Percentiles rank a stretch among this genome's conserved stretches.
Conservation (phyloP, 1,284 basidiomycete species). For the Papiliotrema terrestris region DNA sequence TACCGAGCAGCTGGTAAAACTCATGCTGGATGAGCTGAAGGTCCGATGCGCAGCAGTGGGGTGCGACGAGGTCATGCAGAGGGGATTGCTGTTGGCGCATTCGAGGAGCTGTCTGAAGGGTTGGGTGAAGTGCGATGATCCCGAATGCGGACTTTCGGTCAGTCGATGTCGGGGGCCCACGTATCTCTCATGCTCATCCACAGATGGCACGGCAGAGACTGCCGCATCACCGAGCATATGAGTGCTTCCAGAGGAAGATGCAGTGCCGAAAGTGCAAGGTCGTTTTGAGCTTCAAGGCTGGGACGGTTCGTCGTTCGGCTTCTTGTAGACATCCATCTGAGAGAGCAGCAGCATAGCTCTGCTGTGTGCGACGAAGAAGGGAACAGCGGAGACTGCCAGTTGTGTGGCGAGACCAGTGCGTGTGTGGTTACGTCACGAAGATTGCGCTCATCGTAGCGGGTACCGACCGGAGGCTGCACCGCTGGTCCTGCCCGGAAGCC, state of each 20-base stretch:
- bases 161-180: constrained; percentile 30
- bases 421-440: constrained; percentile 10
- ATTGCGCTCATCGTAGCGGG: not conserved
- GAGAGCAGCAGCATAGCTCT: not conserved
- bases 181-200: constrained; percentile 30
- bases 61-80: constrained; percentile 64
- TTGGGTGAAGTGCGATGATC: constrained; percentile 55
- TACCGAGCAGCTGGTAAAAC: constrained; percentile 19
- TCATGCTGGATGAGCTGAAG: constrained; percentile 73
- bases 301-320: constrained; percentile 12
- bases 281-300: constrained; percentile 27
- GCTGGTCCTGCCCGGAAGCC: constrained; percentile 39
- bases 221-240: constrained; percentile 40
- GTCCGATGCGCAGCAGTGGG: constrained; percentile 61
- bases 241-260: constrained; percentile 42
- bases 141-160: constrained; percentile 48
- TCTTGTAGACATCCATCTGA: not conserved
- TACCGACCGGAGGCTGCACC: constrained; percentile 15
- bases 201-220: constrained; percentile 36
- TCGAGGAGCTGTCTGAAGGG: constrained; percentile 62
- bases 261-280: constrained; percentile 31
- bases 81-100: constrained; percentile 65
- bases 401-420: constrained; percentile 15
- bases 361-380: not conserved
- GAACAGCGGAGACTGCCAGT: not conserved